Percentiles rank a stretch among this genome's conserved stretches.
phyloP scores from a whole-genome alignment of 2,329 filamentous ascomycete species.

The Cercospora janseana region DNA sequence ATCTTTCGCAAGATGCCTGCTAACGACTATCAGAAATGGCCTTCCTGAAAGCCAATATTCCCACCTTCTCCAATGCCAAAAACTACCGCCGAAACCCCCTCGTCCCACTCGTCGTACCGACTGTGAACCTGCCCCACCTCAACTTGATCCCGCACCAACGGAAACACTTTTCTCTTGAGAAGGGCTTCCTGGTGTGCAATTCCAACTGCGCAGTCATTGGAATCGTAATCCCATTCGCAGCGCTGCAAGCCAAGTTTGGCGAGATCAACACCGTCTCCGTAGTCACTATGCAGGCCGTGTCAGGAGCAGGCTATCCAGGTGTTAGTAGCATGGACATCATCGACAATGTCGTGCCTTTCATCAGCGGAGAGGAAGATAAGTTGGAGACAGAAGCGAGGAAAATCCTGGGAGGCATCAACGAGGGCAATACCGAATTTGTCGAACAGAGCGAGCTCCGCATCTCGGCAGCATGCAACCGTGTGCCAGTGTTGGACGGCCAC shows the following conservation, averaged over 20 bases:
- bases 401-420: conserved; percentile 77
- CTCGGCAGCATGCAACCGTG: conserved; percentile 86
- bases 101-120: conserved; percentile 90
- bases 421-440: conserved; percentile 68
- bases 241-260: conserved; percentile 81
- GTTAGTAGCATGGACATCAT: conserved; percentile 93
- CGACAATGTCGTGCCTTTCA: conserved; percentile 94
- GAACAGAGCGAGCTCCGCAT: conserved; percentile 74
- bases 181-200: conserved; percentile 95
- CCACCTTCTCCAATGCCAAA: conserved; percentile 96
- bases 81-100: conserved; percentile 90
- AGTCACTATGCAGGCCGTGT: conserved; percentile 92
- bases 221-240: conserved; percentile 90
- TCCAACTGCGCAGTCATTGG: conserved; percentile 98
- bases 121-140: conserved; percentile 86
- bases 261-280: conserved; percentile 74
- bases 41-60: conserved; percentile 82
- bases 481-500: conserved; percentile 93
- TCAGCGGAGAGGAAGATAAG: conserved; percentile 92
- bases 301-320: conserved; percentile 85
- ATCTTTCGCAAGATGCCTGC: neutral
- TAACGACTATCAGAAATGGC: conserved; percentile 65
- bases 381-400: conserved; percentile 92
- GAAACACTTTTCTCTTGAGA: conserved; percentile 66
- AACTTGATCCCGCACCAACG: conserved; percentile 87